Base-by-base conservation (phyloP, 75 land plant genomes). In the Pseudotsuga menziesii region DNA sequence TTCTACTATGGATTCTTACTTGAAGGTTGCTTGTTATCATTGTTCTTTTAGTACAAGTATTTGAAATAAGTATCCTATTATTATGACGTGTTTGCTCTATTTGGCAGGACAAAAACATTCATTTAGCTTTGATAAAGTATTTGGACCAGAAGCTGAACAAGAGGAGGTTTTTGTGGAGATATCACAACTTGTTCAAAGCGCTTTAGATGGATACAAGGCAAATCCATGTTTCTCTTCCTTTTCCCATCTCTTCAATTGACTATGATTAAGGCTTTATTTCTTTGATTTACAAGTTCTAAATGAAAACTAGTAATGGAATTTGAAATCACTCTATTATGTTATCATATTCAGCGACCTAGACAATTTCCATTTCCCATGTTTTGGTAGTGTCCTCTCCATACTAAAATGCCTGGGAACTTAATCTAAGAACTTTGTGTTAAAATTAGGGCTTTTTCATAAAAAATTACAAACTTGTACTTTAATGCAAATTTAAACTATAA, bases 101-200 rank as follows among this genome's bases (percentile, higher is more conserved):
- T 15, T n/a, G 64, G 58, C 78, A 81, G 83, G 83, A 61, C 83
- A 81, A 78, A 81, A 78, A 39, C 80, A 81, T 70, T 23, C 81
- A 60, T 81, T 81, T 52, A 79, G 75, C 20, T 81, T 81, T 78
- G 83, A 81, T 54, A 81, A 78, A 57, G 79, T 78, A 36, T 81
- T 81, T 81, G 83, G 81, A 71, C 83, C 83, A 67, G 83, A 81
- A 16, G 75, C 59, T 35, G 52, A 39, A 26, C 83, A 81, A 69
- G 69, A 63, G 19, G 81, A 81, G 57, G 75, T 81, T 2, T 81
- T 81, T 48, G 79, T 61, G 25, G 83, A 81, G 61, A 81, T 81
- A 52, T 81, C 83, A 35, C 83, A 81, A 55, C 83, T 81, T 55
- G 83, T 81, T 55, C 83, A 81, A 78, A 81, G 83, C 69, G 83